Percentiles rank a stretch among this genome's conserved stretches.
These are phyloP conservation scores for Chaetomium strumarium DNA, from an alignment of 2,329 filamentous ascomycete species.

Conservation along the genomic window DNA sequence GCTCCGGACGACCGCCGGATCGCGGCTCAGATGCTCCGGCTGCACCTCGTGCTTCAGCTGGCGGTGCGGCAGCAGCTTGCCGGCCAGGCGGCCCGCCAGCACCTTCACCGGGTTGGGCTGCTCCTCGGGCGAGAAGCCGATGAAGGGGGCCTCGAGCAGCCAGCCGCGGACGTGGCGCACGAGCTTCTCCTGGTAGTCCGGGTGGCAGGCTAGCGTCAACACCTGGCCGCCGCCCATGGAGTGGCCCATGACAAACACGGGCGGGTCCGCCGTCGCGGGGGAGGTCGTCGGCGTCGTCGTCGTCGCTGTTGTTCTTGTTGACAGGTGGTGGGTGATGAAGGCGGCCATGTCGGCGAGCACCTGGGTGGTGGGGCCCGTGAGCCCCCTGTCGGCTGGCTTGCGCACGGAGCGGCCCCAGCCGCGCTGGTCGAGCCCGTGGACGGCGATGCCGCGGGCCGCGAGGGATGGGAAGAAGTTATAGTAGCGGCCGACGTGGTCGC, in stretches of 20 bases:
- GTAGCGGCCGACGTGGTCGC: constrained; percentile 77
- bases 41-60: constrained; percentile 64
- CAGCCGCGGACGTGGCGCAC: constrained; percentile 62
- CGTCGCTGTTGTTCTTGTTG: too few relatives aligned
- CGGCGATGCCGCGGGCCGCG: constrained; percentile 65
- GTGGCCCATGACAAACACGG: constrained; percentile 82
- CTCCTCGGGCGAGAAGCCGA: constrained; percentile 62
- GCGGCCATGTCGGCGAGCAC: constrained; percentile 75
- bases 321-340: constrained; percentile 60
- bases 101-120: constrained; percentile 61
- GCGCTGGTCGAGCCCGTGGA: constrained; percentile 75
- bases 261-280: constrained; percentile 40
- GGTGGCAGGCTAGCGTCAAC: constrained; percentile 52
- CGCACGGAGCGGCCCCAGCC: constrained; percentile 77
- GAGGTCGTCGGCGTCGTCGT: too few relatives aligned
- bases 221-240: constrained; percentile 84
- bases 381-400: constrained; percentile 57
- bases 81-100: constrained; percentile 59
- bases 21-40: constrained; percentile 58
- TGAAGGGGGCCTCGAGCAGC: constrained; percentile 71
- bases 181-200: constrained; percentile 44
- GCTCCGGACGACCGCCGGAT: constrained; percentile 55
- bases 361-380: constrained; percentile 64
- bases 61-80: constrained; percentile 58
- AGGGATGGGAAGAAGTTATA: constrained; percentile 66